phyloP scores from a whole-genome alignment of 148 eudicot genomes.

The Selenicereus undatus region DNA sequence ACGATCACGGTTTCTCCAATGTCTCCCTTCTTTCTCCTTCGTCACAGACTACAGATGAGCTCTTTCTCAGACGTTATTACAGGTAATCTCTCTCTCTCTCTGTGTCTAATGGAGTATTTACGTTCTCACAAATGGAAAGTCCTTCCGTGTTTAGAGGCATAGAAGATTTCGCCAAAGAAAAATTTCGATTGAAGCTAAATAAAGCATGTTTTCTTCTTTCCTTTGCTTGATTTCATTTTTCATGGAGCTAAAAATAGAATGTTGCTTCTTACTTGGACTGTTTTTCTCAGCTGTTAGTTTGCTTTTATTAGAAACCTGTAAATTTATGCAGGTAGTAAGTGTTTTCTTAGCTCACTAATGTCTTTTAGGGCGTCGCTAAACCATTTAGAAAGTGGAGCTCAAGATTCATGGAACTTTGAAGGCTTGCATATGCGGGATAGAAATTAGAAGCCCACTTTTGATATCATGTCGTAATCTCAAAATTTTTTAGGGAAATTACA shows the following conservation, averaged over 20 bases:
- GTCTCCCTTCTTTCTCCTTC: not conserved
- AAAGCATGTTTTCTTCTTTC: not conserved
- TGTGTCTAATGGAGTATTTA: not conserved
- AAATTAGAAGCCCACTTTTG: not conserved
- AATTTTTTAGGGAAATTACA: not conserved
- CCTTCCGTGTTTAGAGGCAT: not conserved
- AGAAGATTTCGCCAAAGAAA: not conserved
- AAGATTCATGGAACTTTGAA: not conserved
- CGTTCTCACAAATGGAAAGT: not conserved
- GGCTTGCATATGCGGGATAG: not conserved
- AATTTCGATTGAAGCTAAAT: not conserved
- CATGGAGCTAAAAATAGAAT: conserved; percentile 2
- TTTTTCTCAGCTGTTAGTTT: not conserved
- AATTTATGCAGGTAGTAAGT: not conserved
- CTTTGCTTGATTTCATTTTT: not conserved
- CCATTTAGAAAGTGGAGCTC: not conserved
- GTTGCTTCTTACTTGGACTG: not conserved
- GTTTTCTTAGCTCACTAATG: not conserved
- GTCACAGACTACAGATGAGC: not conserved
- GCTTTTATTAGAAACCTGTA: not conserved
- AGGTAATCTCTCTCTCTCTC: conserved; percentile 15
- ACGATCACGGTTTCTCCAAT: not conserved
- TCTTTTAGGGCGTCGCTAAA: not conserved
- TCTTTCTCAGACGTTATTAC: not conserved
- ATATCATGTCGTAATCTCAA: not conserved